Evolutionary conservation across 2,329 filamentous ascomycete genomes (phyloP).

Genomic region (Exophiala lecanii-corni): DNA sequence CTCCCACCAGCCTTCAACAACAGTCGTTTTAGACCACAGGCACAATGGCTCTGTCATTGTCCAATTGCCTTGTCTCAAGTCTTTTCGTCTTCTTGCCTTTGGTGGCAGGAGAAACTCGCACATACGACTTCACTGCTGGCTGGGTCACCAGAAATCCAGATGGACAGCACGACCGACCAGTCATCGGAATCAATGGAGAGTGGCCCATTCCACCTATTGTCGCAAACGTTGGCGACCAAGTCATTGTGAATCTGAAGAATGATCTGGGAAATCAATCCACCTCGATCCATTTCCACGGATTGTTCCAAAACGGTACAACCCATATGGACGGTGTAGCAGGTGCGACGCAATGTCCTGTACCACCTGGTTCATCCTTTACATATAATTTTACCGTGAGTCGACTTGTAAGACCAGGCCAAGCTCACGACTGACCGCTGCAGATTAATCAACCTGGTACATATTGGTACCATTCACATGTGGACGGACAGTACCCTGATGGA

Average conservation of each 20-base stretch:
- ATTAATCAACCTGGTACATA: conserved; percentile 66
- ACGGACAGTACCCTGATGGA: conserved; percentile 67
- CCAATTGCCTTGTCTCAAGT: conserved; percentile 37
- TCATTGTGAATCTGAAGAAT: conserved; percentile 39
- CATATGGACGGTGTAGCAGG: conserved; percentile 67
- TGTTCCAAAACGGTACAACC: conserved; percentile 63
- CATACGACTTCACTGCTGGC: conserved; percentile 63
- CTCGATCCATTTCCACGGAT: conserved; percentile 60
- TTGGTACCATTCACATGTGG: conserved; percentile 71
- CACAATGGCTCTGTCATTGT: conserved; percentile 43
- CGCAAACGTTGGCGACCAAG: conserved; percentile 33
- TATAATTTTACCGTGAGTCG: conserved; percentile 62
- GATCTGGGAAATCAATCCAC: conserved; percentile 36
- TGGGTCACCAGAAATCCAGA: conserved; percentile 73
- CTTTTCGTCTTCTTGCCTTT: conserved; percentile 26
- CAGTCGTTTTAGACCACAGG: not conserved
- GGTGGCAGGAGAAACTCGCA: conserved; percentile 29
- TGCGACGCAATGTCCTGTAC: conserved; percentile 64
- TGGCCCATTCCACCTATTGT: conserved; percentile 65
- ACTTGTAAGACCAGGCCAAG: not conserved
- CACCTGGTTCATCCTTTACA: conserved; percentile 59
- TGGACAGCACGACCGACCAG: conserved; percentile 57
- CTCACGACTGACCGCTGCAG: conserved; percentile 30
- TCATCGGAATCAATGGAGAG: conserved; percentile 70
- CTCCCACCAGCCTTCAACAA: too few relatives aligned